A percentile compares a stretch with the other conserved stretches of the same genome.
phyloP scores from a whole-genome alignment of 1,284 basidiomycete genomes.

The Pulveroboletus sp. region DNA sequence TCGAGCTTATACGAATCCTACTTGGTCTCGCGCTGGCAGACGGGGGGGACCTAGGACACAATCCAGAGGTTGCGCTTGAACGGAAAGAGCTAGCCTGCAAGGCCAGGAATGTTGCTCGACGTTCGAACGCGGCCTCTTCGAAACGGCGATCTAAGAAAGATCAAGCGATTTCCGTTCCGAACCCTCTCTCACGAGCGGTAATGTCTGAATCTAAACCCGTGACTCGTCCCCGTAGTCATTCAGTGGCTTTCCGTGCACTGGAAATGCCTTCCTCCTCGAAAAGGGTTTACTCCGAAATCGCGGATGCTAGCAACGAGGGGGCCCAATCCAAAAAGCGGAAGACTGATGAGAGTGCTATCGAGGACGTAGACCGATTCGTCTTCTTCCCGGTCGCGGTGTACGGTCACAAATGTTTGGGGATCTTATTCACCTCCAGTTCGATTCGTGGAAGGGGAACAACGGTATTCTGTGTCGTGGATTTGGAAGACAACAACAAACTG shows the following conservation, averaged over 20 bases:
- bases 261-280: background rate
- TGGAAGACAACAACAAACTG: background rate
- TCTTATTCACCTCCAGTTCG: conserved; percentile 10
- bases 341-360: background rate
- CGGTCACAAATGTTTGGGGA: background rate
- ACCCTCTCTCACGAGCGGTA: background rate
- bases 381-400: background rate
- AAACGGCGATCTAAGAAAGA: background rate
- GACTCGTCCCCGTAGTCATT: background rate
- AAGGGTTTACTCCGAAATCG: background rate
- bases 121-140: background rate
- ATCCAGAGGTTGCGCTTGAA: conserved; percentile 1
- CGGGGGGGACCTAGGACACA: conserved; percentile 11
- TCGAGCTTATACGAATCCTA: conserved; percentile 19
- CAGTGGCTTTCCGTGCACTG: background rate
- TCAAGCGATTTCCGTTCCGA: background rate
- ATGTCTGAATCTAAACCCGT: background rate
- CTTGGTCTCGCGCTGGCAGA: conserved; percentile 16
- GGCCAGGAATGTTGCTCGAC: background rate
- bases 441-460: conserved; percentile 13
- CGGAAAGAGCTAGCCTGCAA: background rate
- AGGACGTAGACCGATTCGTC: background rate
- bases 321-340: background rate
- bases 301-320: background rate
- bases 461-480: conserved; percentile 4